Conservation (phyloP, 371 early-diverging fungal species). For the Dipsacomyces acuminosporus region DNA sequence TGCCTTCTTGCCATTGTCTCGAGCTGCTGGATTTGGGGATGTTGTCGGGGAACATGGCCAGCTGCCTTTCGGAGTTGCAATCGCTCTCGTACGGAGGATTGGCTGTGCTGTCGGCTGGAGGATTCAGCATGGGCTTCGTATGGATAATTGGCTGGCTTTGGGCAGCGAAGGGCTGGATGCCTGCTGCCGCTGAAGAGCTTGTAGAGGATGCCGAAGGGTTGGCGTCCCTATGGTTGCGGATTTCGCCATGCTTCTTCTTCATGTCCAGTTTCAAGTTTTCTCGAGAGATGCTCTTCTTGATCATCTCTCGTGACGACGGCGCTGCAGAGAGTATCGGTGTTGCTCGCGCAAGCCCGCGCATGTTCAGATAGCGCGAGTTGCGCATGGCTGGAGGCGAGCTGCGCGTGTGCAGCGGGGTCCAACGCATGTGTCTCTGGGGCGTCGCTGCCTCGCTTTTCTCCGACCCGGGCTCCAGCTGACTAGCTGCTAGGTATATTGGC, state of each 20-base stretch:
- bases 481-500: no score
- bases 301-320: not conserved
- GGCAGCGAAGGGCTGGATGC: no score
- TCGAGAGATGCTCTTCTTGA: not conserved
- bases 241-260: no score
- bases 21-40: not conserved
- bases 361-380: slow-evolving; percentile 13
- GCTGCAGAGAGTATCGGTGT: not conserved
- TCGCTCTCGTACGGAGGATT: not conserved
- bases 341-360: slow-evolving; percentile 7
- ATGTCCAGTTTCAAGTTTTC: not conserved
- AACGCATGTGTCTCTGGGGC: slow-evolving; percentile 12
- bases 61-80: slow-evolving; percentile 1
- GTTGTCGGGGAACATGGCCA: slow-evolving; percentile 33
- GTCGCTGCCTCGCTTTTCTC: no score
- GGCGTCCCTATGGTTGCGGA: no score
- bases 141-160: no score
- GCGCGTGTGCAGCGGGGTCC: slow-evolving; percentile 29
- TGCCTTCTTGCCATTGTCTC: no score
- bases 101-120: not conserved
- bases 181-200: no score
- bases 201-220: no score
- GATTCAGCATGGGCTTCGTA: no score
- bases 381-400: not conserved
- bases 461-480: no score